Percentiles rank a stretch among this genome's conserved stretches.
Conservation (phyloP, 2,329 filamentous ascomycete genomes). For the Aspergillus versicolor region DNA sequence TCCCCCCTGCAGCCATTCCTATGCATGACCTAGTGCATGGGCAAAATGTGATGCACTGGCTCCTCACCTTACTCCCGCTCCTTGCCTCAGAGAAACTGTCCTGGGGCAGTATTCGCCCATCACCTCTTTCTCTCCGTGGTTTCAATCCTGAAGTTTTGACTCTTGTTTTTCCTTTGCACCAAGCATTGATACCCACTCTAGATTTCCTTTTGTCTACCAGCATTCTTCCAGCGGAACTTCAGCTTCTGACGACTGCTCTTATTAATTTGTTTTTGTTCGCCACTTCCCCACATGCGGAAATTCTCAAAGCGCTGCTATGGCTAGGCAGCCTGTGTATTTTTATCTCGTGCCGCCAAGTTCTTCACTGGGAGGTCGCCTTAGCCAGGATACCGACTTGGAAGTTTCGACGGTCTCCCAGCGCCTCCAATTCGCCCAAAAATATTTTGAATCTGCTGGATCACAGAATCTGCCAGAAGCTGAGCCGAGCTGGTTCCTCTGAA, state of each 20-base stretch:
- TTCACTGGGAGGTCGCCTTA: slow-evolving; percentile 80
- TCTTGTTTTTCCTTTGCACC: slow-evolving; percentile 79
- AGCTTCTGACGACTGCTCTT: slow-evolving; percentile 77
- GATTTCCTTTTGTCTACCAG: slow-evolving; percentile 85
- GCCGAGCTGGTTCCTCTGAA: slow-evolving; percentile 36
- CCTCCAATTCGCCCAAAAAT: slow-evolving; percentile 36
- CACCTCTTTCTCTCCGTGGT: slow-evolving; percentile 31
- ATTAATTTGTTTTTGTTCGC: slow-evolving; percentile 80
- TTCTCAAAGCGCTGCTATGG: slow-evolving; percentile 84
- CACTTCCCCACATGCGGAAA: slow-evolving; percentile 76
- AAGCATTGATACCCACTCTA: slow-evolving; percentile 69
- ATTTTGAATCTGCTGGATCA: slow-evolving; percentile 44
- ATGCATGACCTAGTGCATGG: slow-evolving; percentile 57
- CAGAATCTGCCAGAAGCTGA: slow-evolving; percentile 52
- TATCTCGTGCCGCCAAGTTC: slow-evolving; percentile 68
- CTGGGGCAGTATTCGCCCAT: slow-evolving; percentile 34
- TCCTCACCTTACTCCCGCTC: slow-evolving; percentile 69
- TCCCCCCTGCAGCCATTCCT: slow-evolving; percentile 73
- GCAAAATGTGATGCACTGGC: slow-evolving; percentile 74
- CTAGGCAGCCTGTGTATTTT: slow-evolving; percentile 76
- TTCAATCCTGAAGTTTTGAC: slow-evolving; percentile 59
- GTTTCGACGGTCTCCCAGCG: slow-evolving; percentile 60
- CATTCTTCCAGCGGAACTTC: slow-evolving; percentile 80
- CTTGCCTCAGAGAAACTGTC: slow-evolving; percentile 49
- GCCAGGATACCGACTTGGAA: slow-evolving; percentile 91